These are phyloP conservation scores for Penicillium coprophilum DNA, from an alignment of 495 filamentous ascomycete genomes.

Conservation along the genomic window DNA sequence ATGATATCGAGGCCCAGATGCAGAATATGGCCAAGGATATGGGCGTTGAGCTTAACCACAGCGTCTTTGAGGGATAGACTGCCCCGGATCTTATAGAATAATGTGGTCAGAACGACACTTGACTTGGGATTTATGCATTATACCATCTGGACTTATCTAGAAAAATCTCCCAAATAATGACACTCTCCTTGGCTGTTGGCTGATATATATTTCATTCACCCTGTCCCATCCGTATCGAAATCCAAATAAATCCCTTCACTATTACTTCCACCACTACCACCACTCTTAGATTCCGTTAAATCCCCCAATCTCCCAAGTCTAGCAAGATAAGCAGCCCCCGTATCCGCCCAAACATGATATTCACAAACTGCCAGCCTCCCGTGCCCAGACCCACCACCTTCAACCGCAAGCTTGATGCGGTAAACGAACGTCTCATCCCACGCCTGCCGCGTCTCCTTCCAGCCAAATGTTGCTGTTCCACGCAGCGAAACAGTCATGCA, in stretches of 20 bases:
- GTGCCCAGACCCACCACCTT: slow-evolving; percentile 11
- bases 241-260: slow-evolving; percentile 13
- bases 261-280: no score
- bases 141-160: background rate
- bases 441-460: slow-evolving; percentile 47
- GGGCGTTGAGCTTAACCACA: slow-evolving; percentile 85
- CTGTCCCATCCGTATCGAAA: background rate
- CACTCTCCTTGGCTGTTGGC: slow-evolving; percentile 1
- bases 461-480: slow-evolving; percentile 52
- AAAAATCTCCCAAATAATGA: slow-evolving; percentile 5
- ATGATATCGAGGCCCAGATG: slow-evolving; percentile 87
- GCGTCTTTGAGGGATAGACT: slow-evolving; percentile 76
- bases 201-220: background rate
- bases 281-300: background rate
- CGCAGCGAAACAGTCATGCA: slow-evolving; percentile 46
- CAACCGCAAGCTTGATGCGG: slow-evolving; percentile 48
- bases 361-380: slow-evolving; percentile 41
- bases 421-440: slow-evolving; percentile 64
- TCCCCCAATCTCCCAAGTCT: slow-evolving; percentile 42
- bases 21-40: slow-evolving; percentile 82
- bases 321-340: slow-evolving; percentile 62
- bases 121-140: background rate
- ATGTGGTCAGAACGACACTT: background rate
- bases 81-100: background rate
- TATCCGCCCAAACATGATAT: slow-evolving; percentile 66